Percentiles rank a stretch among this genome's conserved stretches.
These are phyloP conservation scores for Kwoniella sp. DNA, from an alignment of 768 basidiomycete genomes.

Conservation along the genomic window DNA sequence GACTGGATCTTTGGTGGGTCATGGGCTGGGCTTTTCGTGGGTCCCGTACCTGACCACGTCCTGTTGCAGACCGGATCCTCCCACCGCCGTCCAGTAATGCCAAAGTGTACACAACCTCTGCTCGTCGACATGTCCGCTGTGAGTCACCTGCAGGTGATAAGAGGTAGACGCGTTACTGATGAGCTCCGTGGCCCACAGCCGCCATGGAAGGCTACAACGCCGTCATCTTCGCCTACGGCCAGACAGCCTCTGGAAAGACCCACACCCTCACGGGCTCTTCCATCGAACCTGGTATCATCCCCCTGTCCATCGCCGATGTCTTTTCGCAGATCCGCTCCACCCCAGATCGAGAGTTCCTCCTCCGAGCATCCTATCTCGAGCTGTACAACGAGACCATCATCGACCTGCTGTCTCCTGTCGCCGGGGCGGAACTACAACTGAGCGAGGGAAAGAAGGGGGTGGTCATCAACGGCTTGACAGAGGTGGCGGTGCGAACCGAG, in stretches of 20 bases:
- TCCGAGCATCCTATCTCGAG: slow-evolving; percentile 92
- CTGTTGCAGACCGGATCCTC: slow-evolving; percentile 43
- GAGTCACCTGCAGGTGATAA: slow-evolving; percentile 2
- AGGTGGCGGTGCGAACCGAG: slow-evolving; percentile 89
- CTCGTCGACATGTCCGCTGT: slow-evolving; percentile 41
- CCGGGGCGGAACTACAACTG: slow-evolving; percentile 59
- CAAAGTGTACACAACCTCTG: slow-evolving; percentile 39
- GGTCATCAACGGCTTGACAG: slow-evolving; percentile 64
- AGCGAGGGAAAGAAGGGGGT: slow-evolving; percentile 56
- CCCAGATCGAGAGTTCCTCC: slow-evolving; percentile 78
- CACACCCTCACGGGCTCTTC: slow-evolving; percentile 61
- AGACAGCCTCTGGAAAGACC: slow-evolving; percentile 77
- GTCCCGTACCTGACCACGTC: slow-evolving; percentile 8
- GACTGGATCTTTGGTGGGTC: slow-evolving; percentile 48
- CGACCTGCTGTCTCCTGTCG: slow-evolving; percentile 67
- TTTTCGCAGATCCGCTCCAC: slow-evolving; percentile 58
- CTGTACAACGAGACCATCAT: slow-evolving; percentile 71
- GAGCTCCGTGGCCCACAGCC: slow-evolving; percentile 55
- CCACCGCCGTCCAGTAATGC: slow-evolving; percentile 37
- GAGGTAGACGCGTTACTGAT: background rate
- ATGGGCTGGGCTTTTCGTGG: background rate
- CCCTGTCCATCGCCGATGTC: slow-evolving; percentile 77
- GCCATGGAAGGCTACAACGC: slow-evolving; percentile 98
- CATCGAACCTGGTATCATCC: slow-evolving; percentile 88
- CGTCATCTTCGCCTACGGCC: slow-evolving; percentile 79